A percentile compares a stretch with the other conserved stretches of the same genome.
phyloP scores from a whole-genome alignment of 805 yeast species.

The Barnettozyma siamensis region DNA sequence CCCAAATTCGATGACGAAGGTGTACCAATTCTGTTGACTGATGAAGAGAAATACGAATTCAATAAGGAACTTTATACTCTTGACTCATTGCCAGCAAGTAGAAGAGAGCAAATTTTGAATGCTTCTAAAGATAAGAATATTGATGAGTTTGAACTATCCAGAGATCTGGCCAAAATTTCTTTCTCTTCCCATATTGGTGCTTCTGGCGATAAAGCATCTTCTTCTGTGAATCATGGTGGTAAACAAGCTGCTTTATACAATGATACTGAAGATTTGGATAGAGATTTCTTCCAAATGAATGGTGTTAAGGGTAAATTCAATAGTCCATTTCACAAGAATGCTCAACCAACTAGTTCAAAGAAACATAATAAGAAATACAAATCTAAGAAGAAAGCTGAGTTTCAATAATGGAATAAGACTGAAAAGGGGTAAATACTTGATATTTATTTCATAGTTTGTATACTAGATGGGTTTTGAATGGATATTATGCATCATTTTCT shows the following conservation, averaged over 20 bases:
- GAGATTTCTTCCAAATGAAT: constrained; percentile 74
- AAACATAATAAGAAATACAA: constrained; percentile 76
- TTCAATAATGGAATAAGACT: too few relatives aligned
- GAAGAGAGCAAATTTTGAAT: constrained; percentile 61
- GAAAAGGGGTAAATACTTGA: not conserved
- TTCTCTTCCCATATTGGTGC: constrained; percentile 73
- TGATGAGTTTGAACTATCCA: constrained; percentile 56
- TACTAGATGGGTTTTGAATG: constrained; percentile 8
- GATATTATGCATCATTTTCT: constrained; percentile 4
- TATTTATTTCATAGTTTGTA: constrained; percentile 1
- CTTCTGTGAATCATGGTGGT: constrained; percentile 68
- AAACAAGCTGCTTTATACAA: constrained; percentile 72
- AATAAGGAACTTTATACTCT: constrained; percentile 71
- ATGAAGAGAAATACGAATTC: constrained; percentile 55
- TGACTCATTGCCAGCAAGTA: constrained; percentile 58
- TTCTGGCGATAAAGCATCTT: constrained; percentile 39
- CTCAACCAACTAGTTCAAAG: constrained; percentile 26
- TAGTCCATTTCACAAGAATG: constrained; percentile 67
- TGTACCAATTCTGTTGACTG: constrained; percentile 32
- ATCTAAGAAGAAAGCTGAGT: constrained; percentile 32
- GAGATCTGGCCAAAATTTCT: constrained; percentile 65
- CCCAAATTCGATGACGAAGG: constrained; percentile 54
- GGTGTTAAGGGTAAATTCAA: constrained; percentile 55
- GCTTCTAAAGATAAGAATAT: constrained; percentile 59
- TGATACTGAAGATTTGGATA: constrained; percentile 78